Evolutionary conservation across 768 basidiomycete species (phyloP).

Genomic region (Mycena chlorophos): DNA sequence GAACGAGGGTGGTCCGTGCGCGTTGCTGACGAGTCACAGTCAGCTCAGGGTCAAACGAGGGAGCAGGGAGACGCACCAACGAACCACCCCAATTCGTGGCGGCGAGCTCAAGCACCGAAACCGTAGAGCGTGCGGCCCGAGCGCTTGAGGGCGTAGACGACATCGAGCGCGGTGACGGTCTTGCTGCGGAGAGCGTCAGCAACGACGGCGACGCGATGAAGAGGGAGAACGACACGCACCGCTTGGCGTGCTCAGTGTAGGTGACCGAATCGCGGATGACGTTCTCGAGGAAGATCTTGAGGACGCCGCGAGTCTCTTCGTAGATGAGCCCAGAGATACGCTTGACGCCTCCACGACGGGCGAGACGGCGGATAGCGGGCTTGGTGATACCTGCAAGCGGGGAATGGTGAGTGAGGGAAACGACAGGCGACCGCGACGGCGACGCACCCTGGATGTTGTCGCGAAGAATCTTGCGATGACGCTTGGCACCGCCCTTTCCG

Average conservation of each 20-base stretch:
- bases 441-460: constrained; percentile 53
- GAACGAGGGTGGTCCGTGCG: background rate
- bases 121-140: background rate
- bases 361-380: constrained; percentile 4
- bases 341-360: constrained; percentile 3
- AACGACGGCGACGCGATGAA: background rate
- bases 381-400: background rate
- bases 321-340: constrained; percentile 3
- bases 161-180: constrained; percentile 2
- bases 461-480: constrained; percentile 73
- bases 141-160: constrained; percentile 1
- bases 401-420: background rate
- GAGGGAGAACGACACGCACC: background rate
- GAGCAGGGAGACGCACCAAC: background rate
- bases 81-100: background rate
- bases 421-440: background rate
- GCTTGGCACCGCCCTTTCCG: constrained; percentile 74
- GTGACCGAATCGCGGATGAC: constrained; percentile 4
- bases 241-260: constrained; percentile 2
- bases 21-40: background rate
- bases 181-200: background rate
- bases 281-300: constrained; percentile 5
- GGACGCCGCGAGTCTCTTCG: constrained; percentile 3
- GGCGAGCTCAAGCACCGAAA: background rate
- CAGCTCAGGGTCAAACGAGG: background rate